Base-by-base conservation (phyloP, 495 filamentous ascomycete species). In the Lepraria neglecta region DNA sequence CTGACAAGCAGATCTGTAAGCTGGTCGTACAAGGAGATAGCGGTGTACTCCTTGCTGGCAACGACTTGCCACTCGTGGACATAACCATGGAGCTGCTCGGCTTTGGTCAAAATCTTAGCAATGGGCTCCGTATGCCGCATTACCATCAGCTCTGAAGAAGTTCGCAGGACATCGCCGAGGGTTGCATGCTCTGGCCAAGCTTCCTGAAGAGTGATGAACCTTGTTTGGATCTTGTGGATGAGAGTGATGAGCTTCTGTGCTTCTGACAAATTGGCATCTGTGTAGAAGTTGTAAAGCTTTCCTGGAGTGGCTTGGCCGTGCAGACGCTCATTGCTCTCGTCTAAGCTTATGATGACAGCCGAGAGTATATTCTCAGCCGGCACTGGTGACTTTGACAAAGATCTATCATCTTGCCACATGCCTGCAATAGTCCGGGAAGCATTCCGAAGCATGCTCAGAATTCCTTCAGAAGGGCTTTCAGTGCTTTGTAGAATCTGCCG, bases 1-100 rank as follows among this genome's bases (percentile, higher is more conserved):
- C 77, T 80, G 51, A 97, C 83, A 54, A 92, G 87, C 51, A 87
- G 75, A 51, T 78, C 78, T 1, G 91, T 92, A 17, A 97, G 76
- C 38, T 83, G 80, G 54, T 92, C 85, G 61, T 89, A 95, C 14
- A 90, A 71, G 9, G 77, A 69, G 0, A 78, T 75, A 6, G 84
- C 88, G 19, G 86, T 87, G 68, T 87, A 90, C 52, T 86, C 85
- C 64, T 82, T 80, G 73, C 90, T 94, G 9, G 92, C 90, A 69
- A 95, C 90, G 6, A 84, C 77, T 72, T 97, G 90, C 95, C 95
- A 99, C 73, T 97, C 89, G 65, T 95, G 84, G 15, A 99, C 78
- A 58, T 83, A 82, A 0, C 75, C 78, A 70, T 97, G 87, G 7
- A 99, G 76, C 55, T 89, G 88, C 70, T 99, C 95, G 9, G 91